A percentile compares a stretch with the other conserved stretches of the same genome.
Conservation (phyloP, 1,284 basidiomycete species). For the Laetiporus sulphureus region DNA sequence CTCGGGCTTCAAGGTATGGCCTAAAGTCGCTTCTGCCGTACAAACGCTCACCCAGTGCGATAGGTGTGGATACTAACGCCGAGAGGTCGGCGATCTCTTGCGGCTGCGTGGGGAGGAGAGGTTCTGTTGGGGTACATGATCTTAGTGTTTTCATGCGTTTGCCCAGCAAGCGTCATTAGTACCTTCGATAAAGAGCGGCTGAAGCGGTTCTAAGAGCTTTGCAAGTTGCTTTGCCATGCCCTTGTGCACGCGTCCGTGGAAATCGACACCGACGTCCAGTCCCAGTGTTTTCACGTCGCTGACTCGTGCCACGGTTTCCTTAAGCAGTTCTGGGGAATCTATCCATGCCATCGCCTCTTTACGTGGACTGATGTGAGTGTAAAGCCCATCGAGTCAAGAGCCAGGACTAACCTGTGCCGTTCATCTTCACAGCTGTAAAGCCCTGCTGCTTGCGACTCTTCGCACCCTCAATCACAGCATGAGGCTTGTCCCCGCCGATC, state of each 20-base stretch:
- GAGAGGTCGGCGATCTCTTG: slow-evolving; percentile 63
- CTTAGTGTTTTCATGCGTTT: not conserved
- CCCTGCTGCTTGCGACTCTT: slow-evolving; percentile 59
- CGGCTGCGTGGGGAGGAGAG: slow-evolving; percentile 61
- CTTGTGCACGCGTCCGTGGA: slow-evolving; percentile 64
- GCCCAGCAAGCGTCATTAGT: not conserved
- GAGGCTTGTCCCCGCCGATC: slow-evolving; percentile 70
- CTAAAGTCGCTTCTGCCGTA: slow-evolving; percentile 66
- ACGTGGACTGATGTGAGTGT: not conserved
- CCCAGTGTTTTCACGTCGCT: slow-evolving; percentile 56
- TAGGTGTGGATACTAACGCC: slow-evolving; percentile 54
- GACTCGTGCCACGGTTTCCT: slow-evolving; percentile 57
- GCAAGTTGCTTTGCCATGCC: slow-evolving; percentile 77
- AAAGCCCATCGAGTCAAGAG: too few relatives aligned
- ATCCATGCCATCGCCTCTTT: slow-evolving; percentile 40
- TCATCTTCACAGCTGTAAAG: slow-evolving; percentile 78
- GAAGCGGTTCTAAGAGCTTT: slow-evolving; percentile 55
- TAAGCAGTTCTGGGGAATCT: slow-evolving; percentile 43
- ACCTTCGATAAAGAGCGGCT: slow-evolving; percentile 71
- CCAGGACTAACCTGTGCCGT: slow-evolving; percentile 47
- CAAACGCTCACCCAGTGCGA: slow-evolving; percentile 68
- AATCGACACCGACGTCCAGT: slow-evolving; percentile 60
- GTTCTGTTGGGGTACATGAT: slow-evolving; percentile 35
- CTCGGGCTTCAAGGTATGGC: slow-evolving; percentile 65
- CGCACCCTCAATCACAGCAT: slow-evolving; percentile 57